Evolutionary conservation across 805 yeast species (phyloP).

Genomic region (Saturnispora bothae): DNA sequence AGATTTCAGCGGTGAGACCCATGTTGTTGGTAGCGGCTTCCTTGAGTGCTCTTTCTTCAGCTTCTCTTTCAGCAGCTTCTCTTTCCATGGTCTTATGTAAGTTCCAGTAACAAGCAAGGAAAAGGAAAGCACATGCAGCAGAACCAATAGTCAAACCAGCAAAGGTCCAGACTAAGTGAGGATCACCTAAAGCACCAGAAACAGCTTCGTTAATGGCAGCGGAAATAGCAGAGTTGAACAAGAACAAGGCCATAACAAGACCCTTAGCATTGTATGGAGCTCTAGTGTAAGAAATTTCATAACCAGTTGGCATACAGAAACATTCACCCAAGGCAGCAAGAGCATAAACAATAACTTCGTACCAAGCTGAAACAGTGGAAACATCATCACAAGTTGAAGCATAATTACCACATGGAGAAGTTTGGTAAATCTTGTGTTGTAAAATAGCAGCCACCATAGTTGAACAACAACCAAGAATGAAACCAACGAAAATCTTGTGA

Average conservation of each 20-base stretch:
- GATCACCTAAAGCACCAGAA: slow-evolving; percentile 32
- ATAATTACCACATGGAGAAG: slow-evolving; percentile 41
- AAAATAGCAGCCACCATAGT: slow-evolving; percentile 41
- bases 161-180: slow-evolving; percentile 34
- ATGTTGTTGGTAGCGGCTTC: not conserved
- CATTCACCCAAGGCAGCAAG: slow-evolving; percentile 42
- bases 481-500: slow-evolving; percentile 37
- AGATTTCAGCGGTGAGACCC: not conserved
- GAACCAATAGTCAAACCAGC: slow-evolving; percentile 25
- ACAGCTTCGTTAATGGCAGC: slow-evolving; percentile 37
- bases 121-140: slow-evolving; percentile 27
- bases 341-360: slow-evolving; percentile 23
- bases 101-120: slow-evolving; percentile 23
- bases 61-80: slow-evolving; percentile 17
- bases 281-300: slow-evolving; percentile 43
- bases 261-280: slow-evolving; percentile 45
- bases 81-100: slow-evolving; percentile 22
- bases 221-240: slow-evolving; percentile 33
- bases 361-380: slow-evolving; percentile 29
- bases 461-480: slow-evolving; percentile 35
- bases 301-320: slow-evolving; percentile 40
- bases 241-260: slow-evolving; percentile 36
- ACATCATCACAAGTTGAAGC: slow-evolving; percentile 29
- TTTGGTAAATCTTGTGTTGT: slow-evolving; percentile 37
- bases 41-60: not conserved